phyloP scores from a whole-genome alignment of 2,329 filamentous ascomycete genomes.

The Plenodomus tracheiphilus region DNA sequence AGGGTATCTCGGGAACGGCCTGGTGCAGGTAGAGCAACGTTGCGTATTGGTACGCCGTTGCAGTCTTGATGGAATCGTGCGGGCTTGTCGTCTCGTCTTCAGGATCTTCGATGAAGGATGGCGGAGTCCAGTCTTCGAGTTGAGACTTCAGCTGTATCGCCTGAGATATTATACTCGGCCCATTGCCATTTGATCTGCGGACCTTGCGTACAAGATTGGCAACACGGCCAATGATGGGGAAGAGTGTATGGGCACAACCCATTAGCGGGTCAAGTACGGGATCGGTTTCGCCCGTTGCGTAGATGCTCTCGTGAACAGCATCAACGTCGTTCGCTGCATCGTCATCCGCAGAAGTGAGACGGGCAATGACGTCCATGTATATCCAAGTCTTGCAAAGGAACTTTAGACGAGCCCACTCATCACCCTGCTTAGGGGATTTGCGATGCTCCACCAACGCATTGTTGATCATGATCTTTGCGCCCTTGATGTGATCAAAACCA shows the following conservation, averaged over 20 bases:
- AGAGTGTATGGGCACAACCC: constrained; percentile 69
- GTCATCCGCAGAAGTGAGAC: constrained; percentile 65
- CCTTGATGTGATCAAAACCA: constrained; percentile 70
- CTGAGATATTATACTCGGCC: constrained; percentile 63
- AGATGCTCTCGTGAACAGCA: constrained; percentile 42
- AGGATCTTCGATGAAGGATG: constrained; percentile 61
- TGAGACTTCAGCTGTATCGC: constrained; percentile 64
- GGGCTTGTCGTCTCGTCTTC: constrained; percentile 66
- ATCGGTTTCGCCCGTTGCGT: constrained; percentile 42
- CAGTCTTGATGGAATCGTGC: constrained; percentile 67
- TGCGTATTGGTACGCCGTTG: constrained; percentile 68
- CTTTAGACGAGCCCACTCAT: constrained; percentile 55
- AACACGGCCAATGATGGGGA: constrained; percentile 68
- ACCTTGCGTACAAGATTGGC: constrained; percentile 68
- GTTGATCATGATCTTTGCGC: constrained; percentile 66
- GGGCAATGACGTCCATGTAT: constrained; percentile 73
- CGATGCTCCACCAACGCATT: constrained; percentile 58
- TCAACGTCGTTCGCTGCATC: constrained; percentile 60
- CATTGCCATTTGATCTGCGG: constrained; percentile 58
- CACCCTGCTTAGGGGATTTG: constrained; percentile 46
- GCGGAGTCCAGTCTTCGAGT: constrained; percentile 65
- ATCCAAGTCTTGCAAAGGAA: constrained; percentile 74
- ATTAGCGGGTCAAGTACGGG: constrained; percentile 70
- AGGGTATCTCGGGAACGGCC: constrained; percentile 69
- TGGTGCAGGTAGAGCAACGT: constrained; percentile 69